Base-by-base conservation (phyloP, 179 eudicot genomes). In the Spergularia azorica region DNA sequence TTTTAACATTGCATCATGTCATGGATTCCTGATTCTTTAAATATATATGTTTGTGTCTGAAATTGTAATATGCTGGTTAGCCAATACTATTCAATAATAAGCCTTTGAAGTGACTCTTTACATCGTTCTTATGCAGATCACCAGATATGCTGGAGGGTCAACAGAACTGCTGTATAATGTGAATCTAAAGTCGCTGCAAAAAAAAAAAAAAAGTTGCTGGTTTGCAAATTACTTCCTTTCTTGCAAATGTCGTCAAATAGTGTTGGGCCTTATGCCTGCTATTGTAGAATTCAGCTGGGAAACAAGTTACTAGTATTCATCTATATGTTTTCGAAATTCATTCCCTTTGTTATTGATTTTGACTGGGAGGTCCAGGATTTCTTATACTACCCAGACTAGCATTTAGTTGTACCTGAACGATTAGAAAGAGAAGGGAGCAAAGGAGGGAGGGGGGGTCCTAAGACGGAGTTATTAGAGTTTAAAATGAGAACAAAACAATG, bases 141-240 rank as follows among this genome's bases (percentile, higher is more conserved):
- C 95, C 97, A 1, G 97, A 92, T 70, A 90, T 89, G 93, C 75
- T 82, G 51, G 97, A 87, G 79, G 81, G 85, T 77, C 94, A 87
- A 61, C 90, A 86, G 84, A 90, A 90, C 63, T 90, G 97, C 80
- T 57, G 86, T 80, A 76, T 92, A 70, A 92, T 92, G 97, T 90
- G 83, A 92, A 66, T 32, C 64, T 58, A 70, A 59, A 54, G 59
- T 61, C 56, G 15, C 62, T 38, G 43, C 70, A 26, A 16, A 26
- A 26, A 26, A 21, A 21, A 21, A 21, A 21, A 21, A 63, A 54
- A 14, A 20, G 10, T 61, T 46, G 17, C 41, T 13, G 70, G 59
- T 71, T 72, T 73, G 72, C 54, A 13, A 43, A 55, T 67, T 21
- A 58, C 12, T 26, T 64, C 51, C 68, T 63, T 57, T 65, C 43